Conservation (phyloP, 495 filamentous ascomycete species). For the Aspergillus avenaceus region DNA sequence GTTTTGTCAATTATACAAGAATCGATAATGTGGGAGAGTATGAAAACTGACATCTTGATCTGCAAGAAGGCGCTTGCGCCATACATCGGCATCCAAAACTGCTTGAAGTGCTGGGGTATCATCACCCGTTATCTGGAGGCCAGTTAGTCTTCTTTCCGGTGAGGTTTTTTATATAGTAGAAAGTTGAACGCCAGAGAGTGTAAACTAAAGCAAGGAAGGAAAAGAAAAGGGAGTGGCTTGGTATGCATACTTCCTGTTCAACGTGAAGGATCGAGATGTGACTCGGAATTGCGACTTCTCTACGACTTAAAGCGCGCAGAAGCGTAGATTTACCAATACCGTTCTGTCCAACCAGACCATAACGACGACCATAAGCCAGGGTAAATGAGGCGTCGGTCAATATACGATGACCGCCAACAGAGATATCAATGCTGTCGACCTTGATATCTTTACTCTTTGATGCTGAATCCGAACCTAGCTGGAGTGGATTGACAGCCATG, state of each 20-base stretch:
- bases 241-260: slow-evolving; percentile 77
- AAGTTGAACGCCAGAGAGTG: not conserved
- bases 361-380: slow-evolving; percentile 87
- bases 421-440: slow-evolving; percentile 89
- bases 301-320: slow-evolving; percentile 81
- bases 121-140: slow-evolving; percentile 85
- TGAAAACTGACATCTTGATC: slow-evolving; percentile 71
- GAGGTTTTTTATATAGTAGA: no score
- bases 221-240: no score
- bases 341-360: slow-evolving; percentile 97
- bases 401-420: slow-evolving; percentile 85
- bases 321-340: slow-evolving; percentile 99
- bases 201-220: slow-evolving; percentile 7
- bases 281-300: slow-evolving; percentile 90
- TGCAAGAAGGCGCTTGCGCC: slow-evolving; percentile 89
- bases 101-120: slow-evolving; percentile 95
- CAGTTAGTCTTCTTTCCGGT: no score
- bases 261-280: slow-evolving; percentile 99
- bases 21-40: not conserved
- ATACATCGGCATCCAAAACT: slow-evolving; percentile 96
- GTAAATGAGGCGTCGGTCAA: slow-evolving; percentile 85
- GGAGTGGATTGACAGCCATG: slow-evolving; percentile 97
- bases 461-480: slow-evolving; percentile 68
- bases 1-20: not conserved
- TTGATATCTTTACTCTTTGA: slow-evolving; percentile 99